Evolutionary conservation across 345 rosid genomes (phyloP), one percentile per base, ranked within the genome.

Genomic region (Acer saccharum): DNA sequence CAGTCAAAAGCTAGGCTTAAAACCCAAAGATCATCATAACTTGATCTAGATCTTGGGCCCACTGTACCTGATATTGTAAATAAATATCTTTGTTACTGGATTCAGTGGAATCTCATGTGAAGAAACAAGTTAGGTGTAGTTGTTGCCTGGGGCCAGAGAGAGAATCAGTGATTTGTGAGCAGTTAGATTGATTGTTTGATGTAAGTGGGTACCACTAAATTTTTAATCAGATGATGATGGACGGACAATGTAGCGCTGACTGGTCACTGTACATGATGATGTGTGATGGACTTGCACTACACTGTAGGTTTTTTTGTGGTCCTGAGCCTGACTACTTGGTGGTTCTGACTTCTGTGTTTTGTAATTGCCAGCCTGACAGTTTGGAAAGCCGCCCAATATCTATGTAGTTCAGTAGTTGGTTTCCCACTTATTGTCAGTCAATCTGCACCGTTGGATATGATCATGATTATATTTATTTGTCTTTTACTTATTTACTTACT

Each of bases 1-100:
- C 0, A 69, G 91, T 84, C 89, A 87, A 81, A 83, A 80, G 76
- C 81, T 89, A 2, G 88, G 90, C 13, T 20, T 82, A 35, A 10
- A 21, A 35, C 6, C 39, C 7, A 8, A 43, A 0, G 46, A 43
- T 43, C 10, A 43, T 43, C 46, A 43, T 43, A 8, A 43, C 46
- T 35, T 35, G 39, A 4, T 35, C 39, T 4, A 0, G 39, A 35
- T 4, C 4, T 4, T 8, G 46, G 46, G 46, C 13, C 46, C 1
- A 43, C 46, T 8, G 46, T 43, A 43, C 46, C 10, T 10, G 13
- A 10, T 11, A 58, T 21, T 48, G 55, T 20, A 3, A 60, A 18
- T 46, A 46, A 46, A 46, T 46, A 46, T 10, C 7, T 2, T 46
- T 63, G 25, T 18, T 46, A 27, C 18, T 62, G 60, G 60, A 63